Base-by-base conservation (phyloP, 2,329 filamentous ascomycete species). In the Fusarium brachygibbosum region DNA sequence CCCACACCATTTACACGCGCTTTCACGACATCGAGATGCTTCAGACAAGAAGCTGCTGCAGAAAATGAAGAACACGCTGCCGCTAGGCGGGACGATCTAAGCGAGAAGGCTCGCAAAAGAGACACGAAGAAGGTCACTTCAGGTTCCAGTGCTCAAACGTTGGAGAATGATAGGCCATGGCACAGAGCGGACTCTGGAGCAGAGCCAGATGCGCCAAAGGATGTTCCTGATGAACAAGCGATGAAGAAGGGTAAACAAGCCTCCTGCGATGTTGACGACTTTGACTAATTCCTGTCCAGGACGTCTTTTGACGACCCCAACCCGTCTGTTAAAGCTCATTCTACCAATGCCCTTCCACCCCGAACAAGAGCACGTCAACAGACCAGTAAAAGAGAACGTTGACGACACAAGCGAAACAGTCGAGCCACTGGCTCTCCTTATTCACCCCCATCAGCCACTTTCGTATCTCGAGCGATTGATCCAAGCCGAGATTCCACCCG, bases 391-490 rank as follows among this genome's bases (percentile, higher is more conserved):
- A 3, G 73, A 76, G 13, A 70, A 71, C 1, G 77, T 78, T 19
- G 53, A 75, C 8, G 76, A 79, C 19, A 74, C 75, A 19, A 70
- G 79, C 4, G 79, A 75, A 19, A 68, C 58, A 0, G 88, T 95
- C n/a, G 92, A 97, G 72, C 93, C 94, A 0, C 84, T 97, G 14
- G 94, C 94, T 1, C 86, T 97, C 0, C 87, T 97, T 3, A 86
- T 97, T 0, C 94, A 97, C 73, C 94, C 94, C 0, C 93, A 97
- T 66, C 94, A 98, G 76, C 94, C 94, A 0, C 85, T 98, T 5
- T 97, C 93, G 11, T 97, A 97, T 77, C 88, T 97, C 41, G 93
- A 97, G 78, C 88, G 93, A 11, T 83, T 98, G 5, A 94, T 98
- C 46, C 94, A 97, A 76, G 91, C 93, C 54, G 94, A 97, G 78